Evolutionary conservation across 1,284 basidiomycete genomes (phyloP).

Genomic region (Irpex lacteus): DNA sequence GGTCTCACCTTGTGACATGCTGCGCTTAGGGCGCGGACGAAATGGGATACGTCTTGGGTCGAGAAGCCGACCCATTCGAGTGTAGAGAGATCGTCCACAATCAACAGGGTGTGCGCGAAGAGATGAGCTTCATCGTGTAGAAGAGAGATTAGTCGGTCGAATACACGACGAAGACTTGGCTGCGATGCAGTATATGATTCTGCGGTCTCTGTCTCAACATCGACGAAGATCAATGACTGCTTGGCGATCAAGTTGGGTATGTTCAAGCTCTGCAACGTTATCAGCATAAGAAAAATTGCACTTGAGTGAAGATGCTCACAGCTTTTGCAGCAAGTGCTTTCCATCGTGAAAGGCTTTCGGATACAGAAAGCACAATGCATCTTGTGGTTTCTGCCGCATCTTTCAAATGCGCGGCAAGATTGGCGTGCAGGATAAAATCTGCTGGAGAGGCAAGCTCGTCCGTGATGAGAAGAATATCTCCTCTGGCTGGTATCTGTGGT

Average conservation of each 20-base stretch:
- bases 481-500: conserved; percentile 41
- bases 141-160: conserved; percentile 30
- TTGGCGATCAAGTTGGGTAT: conserved; percentile 42
- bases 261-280: conserved; percentile 43
- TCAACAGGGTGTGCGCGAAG: conserved; percentile 37
- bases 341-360: conserved; percentile 56
- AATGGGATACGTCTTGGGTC: conserved; percentile 45
- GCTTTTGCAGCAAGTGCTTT: conserved; percentile 58
- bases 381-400: conserved; percentile 29
- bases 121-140: conserved; percentile 13
- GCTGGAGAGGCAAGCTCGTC: conserved; percentile 66
- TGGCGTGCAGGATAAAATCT: conserved; percentile 61
- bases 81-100: conserved; percentile 64
- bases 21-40: conserved; percentile 55
- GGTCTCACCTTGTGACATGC: conserved; percentile 52
- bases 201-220: conserved; percentile 33
- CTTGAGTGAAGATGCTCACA: conserved; percentile 34
- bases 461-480: conserved; percentile 55
- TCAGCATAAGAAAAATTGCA: background rate
- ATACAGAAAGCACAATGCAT: conserved; percentile 54
- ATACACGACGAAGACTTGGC: conserved; percentile 30
- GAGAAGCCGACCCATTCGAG: conserved; percentile 68
- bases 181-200: conserved; percentile 13
- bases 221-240: conserved; percentile 49
- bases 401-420: conserved; percentile 51